phyloP scores from a whole-genome alignment of 192 early-diverging fungal species.

The Dispira simplex region DNA sequence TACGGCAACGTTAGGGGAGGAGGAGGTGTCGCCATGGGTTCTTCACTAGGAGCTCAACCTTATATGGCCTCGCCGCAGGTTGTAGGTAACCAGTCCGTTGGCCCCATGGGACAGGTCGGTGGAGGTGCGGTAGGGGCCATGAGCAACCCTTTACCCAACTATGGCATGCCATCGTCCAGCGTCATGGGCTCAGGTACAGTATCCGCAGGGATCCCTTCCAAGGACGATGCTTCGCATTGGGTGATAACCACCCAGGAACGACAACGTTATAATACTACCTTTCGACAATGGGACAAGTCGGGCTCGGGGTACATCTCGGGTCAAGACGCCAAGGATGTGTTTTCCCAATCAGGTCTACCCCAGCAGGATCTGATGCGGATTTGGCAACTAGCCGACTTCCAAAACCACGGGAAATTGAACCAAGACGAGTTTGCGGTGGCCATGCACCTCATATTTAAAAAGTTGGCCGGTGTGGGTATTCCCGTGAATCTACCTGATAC shows the following conservation, averaged over 20 bases:
- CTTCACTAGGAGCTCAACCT: neutral
- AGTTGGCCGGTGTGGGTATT: slow-evolving; percentile 65
- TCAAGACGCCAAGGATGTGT: slow-evolving; percentile 37
- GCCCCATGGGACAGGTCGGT: neutral
- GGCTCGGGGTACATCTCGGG: slow-evolving; percentile 31
- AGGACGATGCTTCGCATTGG: slow-evolving; percentile 14
- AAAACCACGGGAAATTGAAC: slow-evolving; percentile 68
- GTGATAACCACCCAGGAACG: slow-evolving; percentile 18
- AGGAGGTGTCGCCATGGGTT: neutral
- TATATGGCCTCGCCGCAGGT: slow-evolving; percentile 2
- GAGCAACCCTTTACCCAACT: neutral
- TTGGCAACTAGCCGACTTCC: slow-evolving; percentile 29
- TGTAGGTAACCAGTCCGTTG: slow-evolving; percentile 1
- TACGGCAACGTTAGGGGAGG: too few species aligned
- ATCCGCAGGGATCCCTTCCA: neutral
- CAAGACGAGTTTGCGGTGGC: slow-evolving; percentile 90
- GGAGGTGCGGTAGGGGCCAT: neutral
- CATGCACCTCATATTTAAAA: slow-evolving; percentile 90
- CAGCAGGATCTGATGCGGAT: slow-evolving; percentile 34
- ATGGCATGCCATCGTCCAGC: slow-evolving; percentile 6
- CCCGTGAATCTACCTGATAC: slow-evolving; percentile 67
- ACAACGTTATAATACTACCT: slow-evolving; percentile 24
- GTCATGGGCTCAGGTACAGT: too few species aligned
- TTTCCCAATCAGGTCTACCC: slow-evolving; percentile 34
- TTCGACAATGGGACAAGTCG: slow-evolving; percentile 31